Evolutionary conservation across 768 basidiomycete species (phyloP), one percentile per base, ranked within the genome.

Genomic region (Amanita brunnescens): DNA sequence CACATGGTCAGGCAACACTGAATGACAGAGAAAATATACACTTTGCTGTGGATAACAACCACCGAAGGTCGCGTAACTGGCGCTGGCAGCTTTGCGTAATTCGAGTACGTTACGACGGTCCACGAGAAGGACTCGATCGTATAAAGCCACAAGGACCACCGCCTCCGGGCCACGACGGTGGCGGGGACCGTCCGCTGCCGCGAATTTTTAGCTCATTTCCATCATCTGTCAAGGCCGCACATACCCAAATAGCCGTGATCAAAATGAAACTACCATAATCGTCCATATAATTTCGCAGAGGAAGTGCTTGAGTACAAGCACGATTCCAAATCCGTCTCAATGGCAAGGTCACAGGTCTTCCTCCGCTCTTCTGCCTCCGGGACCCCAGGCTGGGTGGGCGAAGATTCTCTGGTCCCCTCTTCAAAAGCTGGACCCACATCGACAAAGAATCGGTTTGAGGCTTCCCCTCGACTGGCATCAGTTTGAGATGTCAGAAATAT

Each of bases 291-390:
- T 32, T 9, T 16, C 23, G 12, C 29, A 16, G 16, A 49, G 21
- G 23, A 34, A 34, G 32, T 16, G 20, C 39, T 16, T 18, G 9
- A 35, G 41, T 5, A 51, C 39, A 51, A 51, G 44, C 50, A 44
- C 50, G 5, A 6, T 51, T 34, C 50, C 50, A 37, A 51, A 51
- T 51, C 39, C 24, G 49, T 42, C 23, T 40, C 1, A 40, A 44
- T 13, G 39, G 18, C 49, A 49, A 12, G 29, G 21, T 35, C 34
- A 37, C 32, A 37, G 6, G 12, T 18, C 20, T n/a, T 49, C 29
- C 37, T 24, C 12, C 46, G 16, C 46, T 20, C 26, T 33, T 32
- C 48, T 23, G 18, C 16, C 18, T 21, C 34, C 10, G 23, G 12
- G 5, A 40, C 38, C 49, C 39, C 49, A 33, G 32, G 6, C 13